Conservation (phyloP, 805 yeast genomes). For the Saccharomycopsis oosterbeekiorum region DNA sequence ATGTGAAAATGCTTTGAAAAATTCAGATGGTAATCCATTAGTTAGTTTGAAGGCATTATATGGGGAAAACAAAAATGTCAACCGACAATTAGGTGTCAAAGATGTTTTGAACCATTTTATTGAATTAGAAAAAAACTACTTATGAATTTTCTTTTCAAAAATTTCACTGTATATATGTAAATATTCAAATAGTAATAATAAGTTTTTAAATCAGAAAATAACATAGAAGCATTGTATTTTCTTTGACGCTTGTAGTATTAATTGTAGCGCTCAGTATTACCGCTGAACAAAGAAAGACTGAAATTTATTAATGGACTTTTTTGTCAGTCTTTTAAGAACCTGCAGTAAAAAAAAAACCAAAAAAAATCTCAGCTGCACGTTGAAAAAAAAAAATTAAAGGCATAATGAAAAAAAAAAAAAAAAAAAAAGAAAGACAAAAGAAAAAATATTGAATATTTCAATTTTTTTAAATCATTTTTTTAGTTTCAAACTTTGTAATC, state of each 20-base stretch:
- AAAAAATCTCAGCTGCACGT: background rate
- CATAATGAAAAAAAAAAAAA: background rate
- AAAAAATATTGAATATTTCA: background rate
- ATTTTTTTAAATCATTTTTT: background rate
- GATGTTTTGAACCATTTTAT: constrained; percentile 46
- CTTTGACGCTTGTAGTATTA: no score
- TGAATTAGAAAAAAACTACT: constrained; percentile 36
- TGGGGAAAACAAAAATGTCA: constrained; percentile 30
- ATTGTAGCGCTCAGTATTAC: no score
- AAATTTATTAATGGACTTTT: background rate
- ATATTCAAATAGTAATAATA: background rate
- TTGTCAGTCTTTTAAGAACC: background rate
- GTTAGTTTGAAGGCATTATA: constrained; percentile 10
- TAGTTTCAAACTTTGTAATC: background rate
- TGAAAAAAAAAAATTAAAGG: background rate
- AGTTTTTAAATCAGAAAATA: no score
- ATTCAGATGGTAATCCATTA: constrained; percentile 24
- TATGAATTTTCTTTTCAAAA: background rate
- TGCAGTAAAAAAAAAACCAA: no score
- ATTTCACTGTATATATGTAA: background rate
- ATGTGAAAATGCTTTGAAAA: constrained; percentile 43
- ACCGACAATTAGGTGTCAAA: constrained; percentile 35
- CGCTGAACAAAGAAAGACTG: background rate
- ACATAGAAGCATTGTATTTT: no score
- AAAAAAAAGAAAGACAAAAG: background rate